Conservation (phyloP, 164 flowering plant genomes). For the Nymphaea colorata region DNA sequence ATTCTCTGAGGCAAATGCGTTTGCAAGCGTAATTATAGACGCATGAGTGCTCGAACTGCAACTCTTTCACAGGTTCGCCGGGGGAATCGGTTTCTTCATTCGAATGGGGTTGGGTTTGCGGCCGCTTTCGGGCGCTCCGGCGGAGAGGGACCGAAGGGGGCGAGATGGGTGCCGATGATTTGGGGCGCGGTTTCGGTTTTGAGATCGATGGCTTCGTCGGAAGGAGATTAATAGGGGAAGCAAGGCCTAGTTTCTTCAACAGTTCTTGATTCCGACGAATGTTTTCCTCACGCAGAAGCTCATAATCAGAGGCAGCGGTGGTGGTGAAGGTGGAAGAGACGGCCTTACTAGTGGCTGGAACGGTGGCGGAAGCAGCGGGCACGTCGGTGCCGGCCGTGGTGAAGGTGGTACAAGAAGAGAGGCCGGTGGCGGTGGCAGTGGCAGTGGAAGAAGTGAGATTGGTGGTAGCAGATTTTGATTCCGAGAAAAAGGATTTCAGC, state of each 20-base stretch:
- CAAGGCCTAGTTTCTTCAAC: conserved; percentile 4
- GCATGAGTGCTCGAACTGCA: neutral
- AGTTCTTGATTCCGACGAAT: conserved; percentile 7
- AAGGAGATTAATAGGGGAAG: neutral
- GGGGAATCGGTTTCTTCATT: neutral
- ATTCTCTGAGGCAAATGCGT: neutral
- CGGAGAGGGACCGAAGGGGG: conserved; percentile 2
- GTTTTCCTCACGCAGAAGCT: conserved; percentile 4
- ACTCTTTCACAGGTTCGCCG: neutral
- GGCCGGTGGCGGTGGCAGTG: neutral
- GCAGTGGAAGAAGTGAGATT: neutral
- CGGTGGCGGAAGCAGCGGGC: neutral
- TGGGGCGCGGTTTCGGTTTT: neutral
- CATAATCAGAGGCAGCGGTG: conserved; percentile 2
- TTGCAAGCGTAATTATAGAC: conserved; percentile 2
- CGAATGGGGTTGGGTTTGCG: neutral
- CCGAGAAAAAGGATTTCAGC: neutral
- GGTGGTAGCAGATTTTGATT: neutral
- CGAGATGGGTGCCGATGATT: neutral
- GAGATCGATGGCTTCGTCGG: neutral
- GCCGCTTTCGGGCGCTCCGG: conserved; percentile 5
- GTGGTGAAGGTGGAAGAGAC: neutral
- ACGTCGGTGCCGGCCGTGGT: neutral
- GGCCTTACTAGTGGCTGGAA: neutral
- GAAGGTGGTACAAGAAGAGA: neutral